Percentiles rank a stretch among this genome's conserved stretches.
Conservation (phyloP, 2,329 filamentous ascomycete species). For the Neurospora crassa region DNA sequence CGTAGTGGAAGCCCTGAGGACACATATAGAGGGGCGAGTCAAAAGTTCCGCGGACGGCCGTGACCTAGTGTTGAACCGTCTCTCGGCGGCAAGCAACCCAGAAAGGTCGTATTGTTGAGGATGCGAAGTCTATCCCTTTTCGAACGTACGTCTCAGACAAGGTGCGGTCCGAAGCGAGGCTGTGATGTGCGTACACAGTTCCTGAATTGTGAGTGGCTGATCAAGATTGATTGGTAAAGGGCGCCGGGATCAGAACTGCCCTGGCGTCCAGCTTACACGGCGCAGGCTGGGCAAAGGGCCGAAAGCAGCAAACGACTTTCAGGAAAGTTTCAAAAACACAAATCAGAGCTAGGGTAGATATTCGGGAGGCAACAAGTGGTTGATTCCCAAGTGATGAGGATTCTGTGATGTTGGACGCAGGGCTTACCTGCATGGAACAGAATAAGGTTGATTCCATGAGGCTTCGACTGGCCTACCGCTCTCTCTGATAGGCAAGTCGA, state of each 20-base stretch:
- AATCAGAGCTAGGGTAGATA: not conserved
- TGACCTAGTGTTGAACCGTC: not conserved
- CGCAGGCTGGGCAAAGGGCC: not conserved
- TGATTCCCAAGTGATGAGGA: not conserved
- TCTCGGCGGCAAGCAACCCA: not conserved
- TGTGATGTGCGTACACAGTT: not conserved
- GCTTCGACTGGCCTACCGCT: not conserved
- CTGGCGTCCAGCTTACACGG: not conserved
- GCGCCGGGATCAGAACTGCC: not conserved
- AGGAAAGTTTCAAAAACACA: not conserved
- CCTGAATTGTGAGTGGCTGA: not conserved
- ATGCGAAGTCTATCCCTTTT: not conserved
- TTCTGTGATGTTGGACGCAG: not conserved
- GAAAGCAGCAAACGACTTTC: not conserved
- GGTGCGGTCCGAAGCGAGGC: not conserved
- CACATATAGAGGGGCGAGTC: not conserved
- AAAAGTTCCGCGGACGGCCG: not conserved
- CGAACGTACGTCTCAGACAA: not conserved
- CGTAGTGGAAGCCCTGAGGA: not conserved
- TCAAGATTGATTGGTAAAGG: not conserved
- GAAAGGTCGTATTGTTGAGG: not conserved
- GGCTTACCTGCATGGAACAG: not conserved
- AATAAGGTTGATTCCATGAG: not conserved
- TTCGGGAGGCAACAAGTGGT: not conserved
- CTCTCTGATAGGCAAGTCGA: not conserved